These are phyloP conservation scores for Hanseniaspora sp. DNA, from an alignment of 1,139 yeast species.

Conservation along the genomic window DNA sequence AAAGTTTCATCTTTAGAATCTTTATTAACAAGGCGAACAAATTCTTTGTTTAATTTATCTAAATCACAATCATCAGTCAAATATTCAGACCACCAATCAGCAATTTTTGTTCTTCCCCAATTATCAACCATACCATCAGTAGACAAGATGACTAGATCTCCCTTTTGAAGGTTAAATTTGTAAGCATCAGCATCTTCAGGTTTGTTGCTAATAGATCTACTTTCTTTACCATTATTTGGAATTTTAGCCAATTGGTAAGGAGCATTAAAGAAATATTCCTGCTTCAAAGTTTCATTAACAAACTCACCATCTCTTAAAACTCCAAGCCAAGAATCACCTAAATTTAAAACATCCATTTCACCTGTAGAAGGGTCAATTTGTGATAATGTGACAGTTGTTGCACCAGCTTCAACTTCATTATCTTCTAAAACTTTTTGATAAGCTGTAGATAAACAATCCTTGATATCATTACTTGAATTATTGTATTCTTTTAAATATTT, in stretches of 20 bases:
- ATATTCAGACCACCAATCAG: conserved; percentile 44
- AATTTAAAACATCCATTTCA: conserved; percentile 54
- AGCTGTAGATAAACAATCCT: conserved; percentile 43
- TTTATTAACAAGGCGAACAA: conserved; percentile 58
- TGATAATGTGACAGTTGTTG: conserved; percentile 91
- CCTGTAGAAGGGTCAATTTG: conserved; percentile 45
- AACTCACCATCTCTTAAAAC: conserved; percentile 59
- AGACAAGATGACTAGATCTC: conserved; percentile 72
- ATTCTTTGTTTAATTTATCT: conserved; percentile 39
- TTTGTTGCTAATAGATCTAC: conserved; percentile 47
- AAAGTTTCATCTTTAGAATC: conserved; percentile 62
- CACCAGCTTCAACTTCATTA: conserved; percentile 71
- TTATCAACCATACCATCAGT: conserved; percentile 94
- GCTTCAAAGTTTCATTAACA: conserved; percentile 59
- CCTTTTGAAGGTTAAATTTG: conserved; percentile 40
- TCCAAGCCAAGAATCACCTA: conserved; percentile 95
- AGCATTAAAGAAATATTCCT: conserved; percentile 81
- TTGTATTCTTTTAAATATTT: conserved; percentile 13
- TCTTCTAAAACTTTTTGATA: conserved; percentile 43
- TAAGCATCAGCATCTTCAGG: conserved; percentile 40
- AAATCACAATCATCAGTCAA: conserved; percentile 31
- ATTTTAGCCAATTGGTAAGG: conserved; percentile 84
- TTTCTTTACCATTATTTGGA: conserved; percentile 48
- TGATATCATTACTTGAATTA: conserved; percentile 33
- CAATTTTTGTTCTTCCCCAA: conserved; percentile 63